These are phyloP conservation scores for Crithidia acanthocephali DNA, from an alignment of 208 protist species.

Conservation along the genomic window DNA sequence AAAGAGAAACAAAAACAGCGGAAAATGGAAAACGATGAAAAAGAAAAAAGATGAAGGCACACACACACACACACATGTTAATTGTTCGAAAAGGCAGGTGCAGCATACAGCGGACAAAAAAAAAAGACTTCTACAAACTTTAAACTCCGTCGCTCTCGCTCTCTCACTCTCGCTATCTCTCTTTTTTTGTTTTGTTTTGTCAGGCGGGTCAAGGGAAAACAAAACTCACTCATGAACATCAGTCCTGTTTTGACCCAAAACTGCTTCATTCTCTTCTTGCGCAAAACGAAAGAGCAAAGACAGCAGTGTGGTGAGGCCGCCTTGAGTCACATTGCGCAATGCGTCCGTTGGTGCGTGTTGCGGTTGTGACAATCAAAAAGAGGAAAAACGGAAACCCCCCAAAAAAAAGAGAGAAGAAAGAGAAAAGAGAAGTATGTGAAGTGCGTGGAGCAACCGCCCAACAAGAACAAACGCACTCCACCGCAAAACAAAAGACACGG, in stretches of 20 bases:
- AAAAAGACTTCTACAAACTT: background rate
- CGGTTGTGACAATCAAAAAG: too few relatives aligned
- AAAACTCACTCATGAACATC: too few relatives aligned
- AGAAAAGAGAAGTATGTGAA: background rate
- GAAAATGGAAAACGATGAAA: background rate
- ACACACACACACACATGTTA: background rate
- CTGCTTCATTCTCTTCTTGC: too few relatives aligned
- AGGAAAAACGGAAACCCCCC: background rate
- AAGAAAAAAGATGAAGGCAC: background rate
- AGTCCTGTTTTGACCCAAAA: too few relatives aligned
- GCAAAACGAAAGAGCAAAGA: slow-evolving; percentile 9
- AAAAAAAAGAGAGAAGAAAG: slow-evolving; percentile 5
- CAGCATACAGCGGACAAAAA: slow-evolving; percentile 6
- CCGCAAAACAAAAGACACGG: too few relatives aligned
- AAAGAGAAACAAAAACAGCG: background rate
- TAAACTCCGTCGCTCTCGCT: too few relatives aligned
- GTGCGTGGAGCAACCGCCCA: too few relatives aligned
- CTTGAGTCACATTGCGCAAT: background rate
- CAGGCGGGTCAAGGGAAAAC: too few relatives aligned
- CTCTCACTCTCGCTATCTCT: too few relatives aligned
- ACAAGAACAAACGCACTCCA: too few relatives aligned
- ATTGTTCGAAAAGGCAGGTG: background rate
- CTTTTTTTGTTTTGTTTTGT: too few relatives aligned
- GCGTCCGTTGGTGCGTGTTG: background rate
- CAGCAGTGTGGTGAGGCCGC: background rate